These are phyloP conservation scores for Penicillium sp. DNA, from an alignment of 2,329 filamentous ascomycete genomes.

Conservation along the genomic window DNA sequence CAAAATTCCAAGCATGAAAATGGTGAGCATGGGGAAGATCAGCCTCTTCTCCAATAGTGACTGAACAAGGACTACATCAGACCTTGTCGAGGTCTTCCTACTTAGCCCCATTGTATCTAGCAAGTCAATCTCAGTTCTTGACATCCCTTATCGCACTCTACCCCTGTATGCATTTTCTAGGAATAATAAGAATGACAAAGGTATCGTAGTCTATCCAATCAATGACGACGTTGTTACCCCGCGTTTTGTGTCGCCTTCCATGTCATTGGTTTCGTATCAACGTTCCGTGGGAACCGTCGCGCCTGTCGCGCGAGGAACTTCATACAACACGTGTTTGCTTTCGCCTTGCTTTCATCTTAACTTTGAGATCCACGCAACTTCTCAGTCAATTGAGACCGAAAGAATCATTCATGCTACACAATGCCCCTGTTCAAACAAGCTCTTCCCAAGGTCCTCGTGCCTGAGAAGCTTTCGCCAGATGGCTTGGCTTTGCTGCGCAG, in stretches of 20 bases:
- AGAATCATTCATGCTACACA: neutral
- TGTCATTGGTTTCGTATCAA: too few relatives aligned
- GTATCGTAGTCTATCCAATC: neutral
- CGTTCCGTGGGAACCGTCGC: too few relatives aligned
- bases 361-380: neutral
- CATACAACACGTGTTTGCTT: too few relatives aligned
- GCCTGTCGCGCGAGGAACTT: too few relatives aligned
- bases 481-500: slow-evolving; percentile 68
- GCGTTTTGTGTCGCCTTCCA: slow-evolving; percentile 7
- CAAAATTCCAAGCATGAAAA: slow-evolving; percentile 11
- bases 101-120: too few relatives aligned
- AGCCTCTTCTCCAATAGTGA: slow-evolving; percentile 19
- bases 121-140: too few relatives aligned
- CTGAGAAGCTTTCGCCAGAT: slow-evolving; percentile 79
- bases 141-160: too few relatives aligned
- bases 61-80: neutral
- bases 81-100: neutral
- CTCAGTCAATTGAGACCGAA: too few relatives aligned
- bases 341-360: neutral
- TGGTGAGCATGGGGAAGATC: slow-evolving; percentile 15
- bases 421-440: slow-evolving; percentile 24
- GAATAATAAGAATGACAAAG: neutral
- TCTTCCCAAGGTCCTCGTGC: slow-evolving; percentile 64
- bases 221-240: slow-evolving; percentile 10
- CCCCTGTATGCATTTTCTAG: too few relatives aligned